Evolutionary conservation across 495 filamentous ascomycete species (phyloP).

Genomic region (Letharia lupina): DNA sequence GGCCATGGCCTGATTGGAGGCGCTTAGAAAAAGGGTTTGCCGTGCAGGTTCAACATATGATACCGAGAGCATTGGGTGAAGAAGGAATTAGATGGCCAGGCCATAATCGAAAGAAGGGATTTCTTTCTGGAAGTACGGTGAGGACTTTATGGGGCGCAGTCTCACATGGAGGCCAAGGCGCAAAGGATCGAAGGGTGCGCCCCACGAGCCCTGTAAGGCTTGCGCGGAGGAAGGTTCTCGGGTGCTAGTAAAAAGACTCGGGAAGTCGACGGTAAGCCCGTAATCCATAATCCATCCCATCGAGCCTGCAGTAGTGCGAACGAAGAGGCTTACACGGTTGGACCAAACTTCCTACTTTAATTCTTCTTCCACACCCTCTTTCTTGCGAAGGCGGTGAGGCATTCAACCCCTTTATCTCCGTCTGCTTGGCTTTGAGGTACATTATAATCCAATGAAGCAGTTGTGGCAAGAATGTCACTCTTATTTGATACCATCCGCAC

Average conservation of each 20-base stretch:
- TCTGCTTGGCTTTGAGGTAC: background rate
- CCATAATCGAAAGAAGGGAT: too few relatives aligned
- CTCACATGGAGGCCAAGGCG: too few relatives aligned
- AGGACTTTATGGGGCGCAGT: background rate
- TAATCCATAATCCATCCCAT: background rate
- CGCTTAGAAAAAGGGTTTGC: background rate
- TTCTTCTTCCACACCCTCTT: background rate
- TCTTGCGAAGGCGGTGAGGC: background rate
- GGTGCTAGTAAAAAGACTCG: background rate
- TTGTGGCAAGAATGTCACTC: background rate
- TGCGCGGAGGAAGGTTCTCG: background rate
- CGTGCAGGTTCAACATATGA: background rate
- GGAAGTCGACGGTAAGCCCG: background rate
- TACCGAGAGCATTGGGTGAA: background rate
- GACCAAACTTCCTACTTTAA: background rate
- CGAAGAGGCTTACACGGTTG: background rate
- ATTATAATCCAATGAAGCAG: background rate
- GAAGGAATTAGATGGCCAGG: background rate
- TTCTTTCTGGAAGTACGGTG: background rate
- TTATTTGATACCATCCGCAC: background rate
- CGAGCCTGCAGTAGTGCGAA: background rate
- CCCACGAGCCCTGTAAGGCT: background rate
- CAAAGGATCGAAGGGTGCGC: background rate
- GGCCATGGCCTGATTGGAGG: background rate
- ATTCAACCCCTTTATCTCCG: background rate